These are phyloP conservation scores for Leccinum aurantiacum DNA, from an alignment of 768 basidiomycete species.

Conservation along the genomic window DNA sequence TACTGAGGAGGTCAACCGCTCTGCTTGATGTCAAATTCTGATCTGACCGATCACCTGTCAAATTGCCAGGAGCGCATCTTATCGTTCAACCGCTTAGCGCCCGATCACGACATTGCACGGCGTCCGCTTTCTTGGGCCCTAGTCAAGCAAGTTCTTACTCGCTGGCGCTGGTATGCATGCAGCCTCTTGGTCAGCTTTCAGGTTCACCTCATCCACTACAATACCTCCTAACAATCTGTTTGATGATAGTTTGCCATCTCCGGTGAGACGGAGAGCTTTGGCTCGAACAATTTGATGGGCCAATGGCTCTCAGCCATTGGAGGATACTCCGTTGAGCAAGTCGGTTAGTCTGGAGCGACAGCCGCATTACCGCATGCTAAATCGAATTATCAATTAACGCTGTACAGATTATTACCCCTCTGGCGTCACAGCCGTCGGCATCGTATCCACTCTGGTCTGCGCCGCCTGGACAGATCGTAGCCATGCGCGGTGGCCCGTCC, in stretches of 20 bases:
- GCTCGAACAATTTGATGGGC: conserved; percentile 72
- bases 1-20: conserved; percentile 46
- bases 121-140: conserved; percentile 48
- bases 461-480: conserved; percentile 64
- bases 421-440: conserved; percentile 64
- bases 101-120: conserved; percentile 40
- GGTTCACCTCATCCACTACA: not conserved
- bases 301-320: conserved; percentile 66
- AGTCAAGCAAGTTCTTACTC: conserved; percentile 47
- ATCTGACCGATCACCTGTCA: not conserved
- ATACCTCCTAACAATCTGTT: not conserved
- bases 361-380: not conserved
- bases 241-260: conserved; percentile 57
- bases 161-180: conserved; percentile 71
- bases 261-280: conserved; percentile 67
- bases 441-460: conserved; percentile 60
- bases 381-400: not conserved
- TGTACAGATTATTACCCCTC: conserved; percentile 56
- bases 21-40: not conserved
- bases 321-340: conserved; percentile 62
- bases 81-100: conserved; percentile 48
- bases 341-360: conserved; percentile 36
- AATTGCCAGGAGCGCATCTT: conserved; percentile 51
- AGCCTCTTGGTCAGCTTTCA: conserved; percentile 51
- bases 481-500: conserved; percentile 58